These are phyloP conservation scores for Rosa rugosa DNA, from an alignment of 306 rosid genomes.

Conservation along the genomic window DNA sequence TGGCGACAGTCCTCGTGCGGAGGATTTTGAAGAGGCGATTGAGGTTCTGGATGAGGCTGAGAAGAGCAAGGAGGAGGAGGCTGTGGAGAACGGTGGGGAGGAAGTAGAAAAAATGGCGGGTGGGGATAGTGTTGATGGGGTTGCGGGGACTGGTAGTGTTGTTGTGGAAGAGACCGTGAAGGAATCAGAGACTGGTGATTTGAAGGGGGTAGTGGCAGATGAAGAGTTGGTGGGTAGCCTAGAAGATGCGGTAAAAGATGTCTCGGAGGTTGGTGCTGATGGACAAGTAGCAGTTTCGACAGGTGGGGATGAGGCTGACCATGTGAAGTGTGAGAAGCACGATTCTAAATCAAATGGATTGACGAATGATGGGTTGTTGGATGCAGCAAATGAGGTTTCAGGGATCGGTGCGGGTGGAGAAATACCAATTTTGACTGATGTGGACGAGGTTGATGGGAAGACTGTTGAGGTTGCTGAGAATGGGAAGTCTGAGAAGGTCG, in stretches of 20 bases:
- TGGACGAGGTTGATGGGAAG: constrained; percentile 26
- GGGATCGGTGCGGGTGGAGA: constrained; percentile 35
- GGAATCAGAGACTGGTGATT: constrained; percentile 28
- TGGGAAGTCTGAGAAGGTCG: constrained; percentile 41
- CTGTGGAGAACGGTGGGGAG: constrained; percentile 8
- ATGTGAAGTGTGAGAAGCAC: constrained; percentile 28
- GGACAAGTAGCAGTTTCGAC: constrained; percentile 27
- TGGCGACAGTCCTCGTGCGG: constrained; percentile 37
- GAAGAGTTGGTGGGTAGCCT: constrained; percentile 23
- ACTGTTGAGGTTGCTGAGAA: constrained; percentile 5
- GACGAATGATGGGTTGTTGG: constrained; percentile 20
- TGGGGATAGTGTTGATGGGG: constrained; percentile 16
- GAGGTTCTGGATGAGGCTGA: constrained; percentile 18
- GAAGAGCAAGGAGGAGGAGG: constrained; percentile 13
- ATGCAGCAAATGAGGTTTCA: constrained; percentile 30
- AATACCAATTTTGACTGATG: constrained; percentile 29
- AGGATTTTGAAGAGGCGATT: constrained; percentile 52
- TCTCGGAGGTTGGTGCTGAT: constrained; percentile 29
- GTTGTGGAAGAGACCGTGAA: constrained; percentile 39
- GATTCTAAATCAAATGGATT: constrained; percentile 25
- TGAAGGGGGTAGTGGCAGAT: too few relatives aligned
- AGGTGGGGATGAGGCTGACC: constrained; percentile 23
- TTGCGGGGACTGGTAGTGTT: constrained; percentile 26
- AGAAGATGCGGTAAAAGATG: constrained; percentile 41
- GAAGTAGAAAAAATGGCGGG: constrained; percentile 13